phyloP scores from a whole-genome alignment of 192 early-diverging fungal genomes.

The Funneliformis geosporum region DNA sequence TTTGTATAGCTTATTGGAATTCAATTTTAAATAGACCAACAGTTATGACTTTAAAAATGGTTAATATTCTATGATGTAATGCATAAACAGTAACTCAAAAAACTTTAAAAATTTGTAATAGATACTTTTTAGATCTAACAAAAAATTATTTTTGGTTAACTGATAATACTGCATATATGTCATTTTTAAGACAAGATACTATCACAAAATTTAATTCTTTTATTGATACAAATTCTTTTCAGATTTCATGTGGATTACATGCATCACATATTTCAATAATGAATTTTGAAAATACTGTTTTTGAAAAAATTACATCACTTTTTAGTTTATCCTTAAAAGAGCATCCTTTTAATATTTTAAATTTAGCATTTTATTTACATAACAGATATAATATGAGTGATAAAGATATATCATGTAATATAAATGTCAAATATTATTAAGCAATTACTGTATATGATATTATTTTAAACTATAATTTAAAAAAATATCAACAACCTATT shows the following conservation, averaged over 20 bases:
- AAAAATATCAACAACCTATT: no score
- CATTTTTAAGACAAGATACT: neutral
- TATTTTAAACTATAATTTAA: no score
- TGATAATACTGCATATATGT: constrained; percentile 14
- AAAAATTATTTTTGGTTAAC: neutral
- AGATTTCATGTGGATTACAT: constrained; percentile 13
- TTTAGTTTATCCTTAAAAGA: neutral
- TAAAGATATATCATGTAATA: no score
- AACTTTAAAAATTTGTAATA: neutral
- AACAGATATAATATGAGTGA: neutral
- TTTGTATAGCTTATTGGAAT: constrained; percentile 10
- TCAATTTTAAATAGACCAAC: neutral
- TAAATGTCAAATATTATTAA: no score
- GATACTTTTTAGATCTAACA: neutral
- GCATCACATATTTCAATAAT: neutral
- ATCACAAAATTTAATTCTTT: neutral
- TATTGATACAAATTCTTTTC: neutral
- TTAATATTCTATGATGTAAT: neutral
- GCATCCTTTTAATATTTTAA: constrained; percentile 11
- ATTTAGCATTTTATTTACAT: constrained; percentile 15
- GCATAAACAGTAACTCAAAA: neutral
- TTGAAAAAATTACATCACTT: constrained; percentile 3
- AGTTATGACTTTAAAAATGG: neutral
- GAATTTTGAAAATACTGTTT: constrained; percentile 2
- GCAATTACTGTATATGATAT: no score